phyloP scores from a whole-genome alignment of 1,284 basidiomycete genomes.

The Porphyrellus sp. region DNA sequence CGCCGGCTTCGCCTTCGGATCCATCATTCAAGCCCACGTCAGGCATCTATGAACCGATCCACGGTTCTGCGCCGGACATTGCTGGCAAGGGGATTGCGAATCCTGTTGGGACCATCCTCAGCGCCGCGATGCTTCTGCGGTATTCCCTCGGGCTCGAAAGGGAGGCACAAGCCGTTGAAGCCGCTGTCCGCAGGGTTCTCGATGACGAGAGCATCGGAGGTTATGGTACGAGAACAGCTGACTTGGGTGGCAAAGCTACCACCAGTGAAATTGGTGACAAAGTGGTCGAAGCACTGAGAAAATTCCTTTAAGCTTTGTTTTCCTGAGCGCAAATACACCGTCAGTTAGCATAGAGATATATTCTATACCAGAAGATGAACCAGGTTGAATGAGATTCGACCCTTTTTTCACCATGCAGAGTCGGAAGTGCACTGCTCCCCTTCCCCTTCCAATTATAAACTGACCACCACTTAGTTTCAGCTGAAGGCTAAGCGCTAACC shows the following conservation, averaged over 20 bases:
- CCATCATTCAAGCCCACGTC: constrained; percentile 69
- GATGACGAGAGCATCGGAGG: constrained; percentile 76
- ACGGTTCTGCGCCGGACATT: constrained; percentile 95
- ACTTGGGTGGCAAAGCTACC: constrained; percentile 78
- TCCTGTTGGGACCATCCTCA: constrained; percentile 96
- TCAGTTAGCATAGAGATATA: background rate
- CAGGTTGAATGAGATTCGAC: background rate
- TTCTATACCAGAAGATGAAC: background rate
- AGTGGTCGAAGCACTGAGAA: constrained; percentile 75
- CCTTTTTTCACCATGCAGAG: no score
- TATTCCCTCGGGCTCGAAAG: constrained; percentile 90
- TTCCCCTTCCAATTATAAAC: no score
- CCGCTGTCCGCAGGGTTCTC: constrained; percentile 85
- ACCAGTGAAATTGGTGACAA: constrained; percentile 85
- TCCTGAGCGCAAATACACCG: background rate
- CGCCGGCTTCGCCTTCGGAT: constrained; percentile 71
- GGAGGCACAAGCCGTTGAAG: constrained; percentile 83
- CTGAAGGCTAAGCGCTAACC: no score
- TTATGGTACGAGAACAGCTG: constrained; percentile 78
- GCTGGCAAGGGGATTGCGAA: constrained; percentile 95
- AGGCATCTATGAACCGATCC: constrained; percentile 96
- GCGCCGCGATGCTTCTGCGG: constrained; percentile 90
- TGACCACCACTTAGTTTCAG: no score
- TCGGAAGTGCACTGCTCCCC: background rate
- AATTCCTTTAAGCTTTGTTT: constrained; percentile 45